Evolutionary conservation across 306 rosid genomes (phyloP), one percentile per base, ranked within the genome.

Genomic region (Cyamopsis tetragonoloba): DNA sequence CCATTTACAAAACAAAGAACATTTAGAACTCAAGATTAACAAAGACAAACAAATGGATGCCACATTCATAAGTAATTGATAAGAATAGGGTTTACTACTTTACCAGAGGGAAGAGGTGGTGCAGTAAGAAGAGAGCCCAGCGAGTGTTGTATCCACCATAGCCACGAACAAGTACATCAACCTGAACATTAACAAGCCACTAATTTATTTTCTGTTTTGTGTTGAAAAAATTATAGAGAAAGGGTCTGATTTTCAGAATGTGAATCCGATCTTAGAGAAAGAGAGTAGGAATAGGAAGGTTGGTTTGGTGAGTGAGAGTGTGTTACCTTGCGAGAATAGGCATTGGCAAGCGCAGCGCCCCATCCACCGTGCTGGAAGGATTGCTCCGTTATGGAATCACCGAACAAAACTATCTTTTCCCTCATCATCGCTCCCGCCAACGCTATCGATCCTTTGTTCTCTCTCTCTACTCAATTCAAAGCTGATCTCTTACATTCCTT

Each of bases 121-220:
- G 87, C 62, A 93, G 74, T 54, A 88, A 80, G 82, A 88, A 86
- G 80, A 93, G 49, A 50, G 98, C 95, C 99, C 95, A 90, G 19
- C 80, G 76, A 26, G 96, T 81, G 79, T 83, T 93, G 84, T 90
- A 93, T 30, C 97, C 99, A 28, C 88, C 86, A 82, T 83, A 93
- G 6, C 99, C 96, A 75, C 95, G 96, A 85, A 78, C 69, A 11
- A 83, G 5, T 15, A 93, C 77, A 83, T 93, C 99, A 47, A 92
- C 96, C 97, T 92, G 80, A 27, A 59, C 2, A 34, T 6, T n/a
- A n/a, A 7, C 5, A 17, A 11, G 12, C 9, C 38, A 70, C 30
- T 32, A 20, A 30, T 19, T 35, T 32, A 71, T 59, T 32, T 32
- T 15, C 32, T 9, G 15, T 8, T 14, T 15, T 55, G 23, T 31